Base-by-base conservation (phyloP, 2,329 filamentous ascomycete genomes). In the Conoideocrella luteorostrata region DNA sequence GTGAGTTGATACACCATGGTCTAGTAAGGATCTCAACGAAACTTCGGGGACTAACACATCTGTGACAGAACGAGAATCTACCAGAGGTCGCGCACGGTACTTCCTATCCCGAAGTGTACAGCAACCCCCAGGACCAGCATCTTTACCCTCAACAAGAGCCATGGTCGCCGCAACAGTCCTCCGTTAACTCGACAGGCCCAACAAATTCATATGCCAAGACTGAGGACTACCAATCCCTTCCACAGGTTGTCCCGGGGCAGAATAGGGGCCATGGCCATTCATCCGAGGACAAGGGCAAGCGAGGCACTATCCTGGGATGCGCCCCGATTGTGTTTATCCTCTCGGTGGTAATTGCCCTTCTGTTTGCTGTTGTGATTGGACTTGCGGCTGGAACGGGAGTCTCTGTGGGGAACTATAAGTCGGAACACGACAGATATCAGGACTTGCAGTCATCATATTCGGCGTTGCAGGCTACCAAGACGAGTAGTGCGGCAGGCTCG, bases 361-460 rank as follows among this genome's bases (percentile, higher is more conserved):
- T 72, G 33, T 60, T 61, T 0, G 62, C 57, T 0, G 63, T 66
- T 2, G 68, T 71, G 11, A 64, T 72, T 41, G 69, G 68, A 1
- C 55, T 73, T 21, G 69, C 68, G 2, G 68, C 66, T 0, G 67
- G 68, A 4, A 69, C 67, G 2, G 70, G 68, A 5, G 55, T 72
- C 5, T 62, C 69, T 43, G 52, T 64, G 6, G 63, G 54, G 47
- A 60, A 66, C 37, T 66, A 68, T 5, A 68, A 58, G 41, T 49
- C 61, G 11, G 67, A 66, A 1, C 35, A 28, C 26, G 7, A 56
- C 62, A 32, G 13, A n/a, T 26, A 20, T 17, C 34, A 15, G 22
- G 11, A 15, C 21, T 44, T 53, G 21, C 59, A 60, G 41, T 47
- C 69, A 13, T 57, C 60, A 3, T 44, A 20, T 26, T 21, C 39